These are phyloP conservation scores for Coccinonectria pachysandricola DNA, from an alignment of 2,329 filamentous ascomycete species.

Conservation along the genomic window DNA sequence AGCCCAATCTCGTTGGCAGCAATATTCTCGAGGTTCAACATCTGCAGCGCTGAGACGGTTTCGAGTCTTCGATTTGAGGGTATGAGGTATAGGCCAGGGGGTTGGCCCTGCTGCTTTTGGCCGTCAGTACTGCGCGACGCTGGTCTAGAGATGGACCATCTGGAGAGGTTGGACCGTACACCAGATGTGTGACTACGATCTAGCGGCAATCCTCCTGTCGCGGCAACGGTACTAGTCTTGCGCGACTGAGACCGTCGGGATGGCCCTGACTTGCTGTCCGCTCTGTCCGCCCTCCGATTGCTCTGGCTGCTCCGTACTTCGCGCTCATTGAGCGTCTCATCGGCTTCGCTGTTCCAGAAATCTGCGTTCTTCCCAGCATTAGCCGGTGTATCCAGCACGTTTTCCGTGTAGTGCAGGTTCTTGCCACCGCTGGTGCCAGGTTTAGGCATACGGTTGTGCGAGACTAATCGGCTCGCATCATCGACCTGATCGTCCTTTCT, in stretches of 20 bases:
- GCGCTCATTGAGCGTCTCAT: conserved; percentile 42
- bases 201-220: conserved; percentile 28
- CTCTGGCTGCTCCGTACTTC: conserved; percentile 41
- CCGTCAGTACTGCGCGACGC: conserved; percentile 25
- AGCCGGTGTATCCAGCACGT: conserved; percentile 62
- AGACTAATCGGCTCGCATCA: conserved; percentile 83
- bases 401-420: conserved; percentile 86
- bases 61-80: conserved; percentile 49
- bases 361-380: conserved; percentile 34
- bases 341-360: conserved; percentile 67
- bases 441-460: conserved; percentile 65
- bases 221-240: conserved; percentile 37
- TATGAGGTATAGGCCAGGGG: conserved; percentile 41
- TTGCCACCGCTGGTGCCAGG: conserved; percentile 71
- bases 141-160: conserved; percentile 20
- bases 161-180: conserved; percentile 26
- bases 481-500: conserved; percentile 77
- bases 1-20: conserved; percentile 80
- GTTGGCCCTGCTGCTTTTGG: conserved; percentile 25
- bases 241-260: conserved; percentile 44
- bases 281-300: conserved; percentile 40
- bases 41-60: conserved; percentile 64
- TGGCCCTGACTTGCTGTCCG: conserved; percentile 41
- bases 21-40: conserved; percentile 87
- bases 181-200: conserved; percentile 40